phyloP scores from a whole-genome alignment of 139 green algal genomes.

The Mychonastes homosphaera region DNA sequence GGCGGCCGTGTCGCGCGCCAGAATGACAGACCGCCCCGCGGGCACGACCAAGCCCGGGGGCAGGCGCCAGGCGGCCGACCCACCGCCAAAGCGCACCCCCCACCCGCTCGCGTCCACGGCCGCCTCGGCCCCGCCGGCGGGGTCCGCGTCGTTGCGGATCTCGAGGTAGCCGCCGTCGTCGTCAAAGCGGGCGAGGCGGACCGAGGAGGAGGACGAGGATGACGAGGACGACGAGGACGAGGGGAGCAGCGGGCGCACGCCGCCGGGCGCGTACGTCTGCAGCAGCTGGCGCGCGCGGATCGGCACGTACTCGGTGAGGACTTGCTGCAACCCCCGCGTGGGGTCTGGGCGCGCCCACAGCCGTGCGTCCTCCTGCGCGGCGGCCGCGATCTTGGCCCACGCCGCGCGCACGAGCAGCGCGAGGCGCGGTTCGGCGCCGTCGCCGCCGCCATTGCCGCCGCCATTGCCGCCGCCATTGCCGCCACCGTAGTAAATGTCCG shows the following conservation, averaged over 20 bases:
- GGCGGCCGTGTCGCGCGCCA: too few relatives aligned
- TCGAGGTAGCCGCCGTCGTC: constrained; percentile 27
- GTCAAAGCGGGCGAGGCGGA: neutral
- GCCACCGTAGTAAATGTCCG: constrained; percentile 53
- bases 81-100: constrained; percentile 29
- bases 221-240: neutral
- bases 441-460: constrained; percentile 25
- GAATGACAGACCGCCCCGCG: too few relatives aligned
- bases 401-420: constrained; percentile 15
- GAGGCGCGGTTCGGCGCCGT: too few relatives aligned
- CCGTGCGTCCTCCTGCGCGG: constrained; percentile 13
- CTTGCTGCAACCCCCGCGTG: constrained; percentile 44
- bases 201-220: neutral
- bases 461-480: constrained; percentile 12
- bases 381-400: constrained; percentile 6
- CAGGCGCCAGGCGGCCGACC: too few relatives aligned
- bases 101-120: constrained; percentile 63
- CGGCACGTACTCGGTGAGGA: constrained; percentile 37
- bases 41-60: too few relatives aligned
- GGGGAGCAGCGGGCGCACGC: constrained; percentile 22
- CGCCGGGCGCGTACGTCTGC: constrained; percentile 18
- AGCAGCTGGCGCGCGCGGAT: constrained; percentile 26
- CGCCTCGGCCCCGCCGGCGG: too few relatives aligned
- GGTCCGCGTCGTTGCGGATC: constrained; percentile 38
- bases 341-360: constrained; percentile 18